Base-by-base conservation (phyloP, 768 basidiomycete species). In the Tylopilus cervinicoccineus region DNA sequence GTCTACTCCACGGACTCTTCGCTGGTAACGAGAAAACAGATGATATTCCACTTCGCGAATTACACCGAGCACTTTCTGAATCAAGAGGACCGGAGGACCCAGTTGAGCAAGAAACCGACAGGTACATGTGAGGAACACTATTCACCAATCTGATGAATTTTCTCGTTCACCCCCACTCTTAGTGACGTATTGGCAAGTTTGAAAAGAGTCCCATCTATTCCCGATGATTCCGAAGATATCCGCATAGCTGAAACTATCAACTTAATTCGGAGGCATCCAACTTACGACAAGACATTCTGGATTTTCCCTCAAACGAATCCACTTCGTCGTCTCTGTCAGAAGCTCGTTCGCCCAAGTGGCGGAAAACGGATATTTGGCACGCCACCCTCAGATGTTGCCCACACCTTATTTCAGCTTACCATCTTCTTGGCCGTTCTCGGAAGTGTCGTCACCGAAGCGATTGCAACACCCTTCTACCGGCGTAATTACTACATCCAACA, bases 241-340 rank as follows among this genome's bases (percentile, higher is more conserved):
- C 52, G 78, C 20, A 77, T 81, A 7, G 87, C 88, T 7, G 79
- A 80, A 59, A 87, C 83, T 61, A 84, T 86, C 0, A 88, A 93
- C 57, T 94, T 94, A 64, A 94, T 96, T 53, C 80, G 79, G 3
- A 79, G 84, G 47, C 88, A 97, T 67, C 93, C 95, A 0, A 77
- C 83, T 3, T 98, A 88, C 60, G 93, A 97, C 67, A 87, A 82
- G 58, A 80, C 88, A 1, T 86, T 97, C 51, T 96, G 89, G 88
- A 54, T 94, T 17, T 86, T 97, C 62, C 79, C 86, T 2, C 91
- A 94, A 68, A 78, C 80, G 55, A 90, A 86, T 53, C 66, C 70
- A 14, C 28, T 94, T 31, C 85, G 95, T 2, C 76, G 71, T 38
- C 60, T 83, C 50, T 95, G 88, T 61, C 95, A 98, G 66, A 80